These are phyloP conservation scores for Cephalotrichum gorgonifer DNA, from an alignment of 2,329 filamentous ascomycete genomes.

Conservation along the genomic window DNA sequence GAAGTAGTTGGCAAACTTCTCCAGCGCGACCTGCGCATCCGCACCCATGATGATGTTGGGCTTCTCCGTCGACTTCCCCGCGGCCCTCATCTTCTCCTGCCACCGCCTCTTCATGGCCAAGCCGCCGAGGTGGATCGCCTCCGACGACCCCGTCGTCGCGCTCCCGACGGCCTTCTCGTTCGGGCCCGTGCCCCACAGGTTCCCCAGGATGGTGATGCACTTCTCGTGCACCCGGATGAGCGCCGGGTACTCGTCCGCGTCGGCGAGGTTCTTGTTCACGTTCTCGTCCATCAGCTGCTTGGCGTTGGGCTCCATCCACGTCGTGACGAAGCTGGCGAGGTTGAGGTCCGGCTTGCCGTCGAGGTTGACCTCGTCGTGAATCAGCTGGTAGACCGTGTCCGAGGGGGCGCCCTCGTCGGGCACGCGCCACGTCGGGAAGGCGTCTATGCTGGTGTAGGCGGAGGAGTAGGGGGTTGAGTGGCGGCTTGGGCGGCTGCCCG, in stretches of 20 bases:
- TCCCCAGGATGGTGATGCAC: slow-evolving; percentile 57
- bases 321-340: slow-evolving; percentile 59
- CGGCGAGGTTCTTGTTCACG: slow-evolving; percentile 60
- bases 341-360: slow-evolving; percentile 60
- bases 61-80: slow-evolving; percentile 50
- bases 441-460: slow-evolving; percentile 40
- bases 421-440: slow-evolving; percentile 50
- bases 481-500: slow-evolving; percentile 24
- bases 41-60: slow-evolving; percentile 69
- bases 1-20: slow-evolving; percentile 66
- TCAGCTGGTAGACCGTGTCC: slow-evolving; percentile 55
- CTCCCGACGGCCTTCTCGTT: slow-evolving; percentile 56
- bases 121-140: slow-evolving; percentile 61
- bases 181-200: slow-evolving; percentile 54
- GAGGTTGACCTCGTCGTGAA: slow-evolving; percentile 52
- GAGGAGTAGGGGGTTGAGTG: slow-evolving; percentile 49
- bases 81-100: slow-evolving; percentile 51
- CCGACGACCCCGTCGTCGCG: slow-evolving; percentile 60
- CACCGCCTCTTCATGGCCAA: slow-evolving; percentile 67
- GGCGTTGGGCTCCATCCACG: slow-evolving; percentile 60
- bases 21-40: slow-evolving; percentile 62
- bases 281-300: slow-evolving; percentile 57
- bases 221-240: slow-evolving; percentile 51
- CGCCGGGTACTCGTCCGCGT: slow-evolving; percentile 56
- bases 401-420: slow-evolving; percentile 46